phyloP scores from a whole-genome alignment of 2,329 filamentous ascomycete genomes.

The Trichoderma hamatum region DNA sequence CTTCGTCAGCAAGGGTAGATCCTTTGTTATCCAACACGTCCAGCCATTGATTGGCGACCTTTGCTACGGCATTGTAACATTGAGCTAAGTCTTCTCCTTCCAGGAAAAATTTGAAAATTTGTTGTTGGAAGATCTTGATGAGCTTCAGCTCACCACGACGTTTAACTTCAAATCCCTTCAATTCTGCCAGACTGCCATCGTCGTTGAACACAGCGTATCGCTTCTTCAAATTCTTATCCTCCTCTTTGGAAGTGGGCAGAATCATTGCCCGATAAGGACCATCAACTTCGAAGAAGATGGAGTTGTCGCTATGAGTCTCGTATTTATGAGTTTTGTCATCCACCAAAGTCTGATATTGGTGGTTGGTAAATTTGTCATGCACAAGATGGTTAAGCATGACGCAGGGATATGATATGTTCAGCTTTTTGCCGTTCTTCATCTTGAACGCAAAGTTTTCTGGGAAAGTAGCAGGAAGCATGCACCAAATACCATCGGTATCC shows the following conservation, averaged over 20 bases:
- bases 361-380: slow-evolving; percentile 91
- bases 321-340: slow-evolving; percentile 84
- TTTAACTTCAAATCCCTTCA: slow-evolving; percentile 98
- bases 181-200: slow-evolving; percentile 88
- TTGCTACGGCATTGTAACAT: slow-evolving; percentile 89
- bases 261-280: slow-evolving; percentile 98
- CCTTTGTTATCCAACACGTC: slow-evolving; percentile 92
- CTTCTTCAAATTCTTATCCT: slow-evolving; percentile 99
- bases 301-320: slow-evolving; percentile 97
- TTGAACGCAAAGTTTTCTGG: slow-evolving; percentile 96
- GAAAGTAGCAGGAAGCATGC: slow-evolving; percentile 94
- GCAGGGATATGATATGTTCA: slow-evolving; percentile 96
- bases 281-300: slow-evolving; percentile 99
- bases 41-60: slow-evolving; percentile 93
- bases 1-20: slow-evolving; percentile 88
- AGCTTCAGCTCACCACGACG: slow-evolving; percentile 96
- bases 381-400: slow-evolving; percentile 99
- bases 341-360: slow-evolving; percentile 90
- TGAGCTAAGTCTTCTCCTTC: slow-evolving; percentile 86
- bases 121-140: slow-evolving; percentile 99
- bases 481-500: slow-evolving; percentile 99
- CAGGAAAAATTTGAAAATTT: slow-evolving; percentile 99
- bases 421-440: slow-evolving; percentile 92
- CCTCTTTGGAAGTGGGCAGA: slow-evolving; percentile 94
- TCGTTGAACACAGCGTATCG: slow-evolving; percentile 99